Percentiles rank a stretch among this genome's conserved stretches.
phyloP scores from a whole-genome alignment of 257 asterid species.

The Solanum sitiens region DNA sequence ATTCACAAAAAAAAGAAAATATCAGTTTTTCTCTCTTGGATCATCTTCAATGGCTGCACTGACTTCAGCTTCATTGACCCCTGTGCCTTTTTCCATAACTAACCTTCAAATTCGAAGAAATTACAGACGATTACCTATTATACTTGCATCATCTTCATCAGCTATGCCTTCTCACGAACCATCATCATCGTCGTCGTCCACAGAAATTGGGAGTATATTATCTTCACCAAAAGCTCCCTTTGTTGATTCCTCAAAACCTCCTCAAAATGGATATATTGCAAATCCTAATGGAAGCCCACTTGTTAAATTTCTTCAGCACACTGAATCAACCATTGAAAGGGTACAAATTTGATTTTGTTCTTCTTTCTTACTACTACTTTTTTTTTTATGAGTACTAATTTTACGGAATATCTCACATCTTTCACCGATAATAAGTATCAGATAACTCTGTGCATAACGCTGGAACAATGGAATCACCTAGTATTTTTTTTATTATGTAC shows the following conservation, averaged over 20 bases:
- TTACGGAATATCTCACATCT: background rate
- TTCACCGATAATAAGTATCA: no score
- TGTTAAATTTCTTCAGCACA: constrained; percentile 38
- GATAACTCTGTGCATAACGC: background rate
- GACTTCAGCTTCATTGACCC: constrained; percentile 18
- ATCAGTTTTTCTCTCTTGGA: background rate
- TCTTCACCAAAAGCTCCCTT: constrained; percentile 21
- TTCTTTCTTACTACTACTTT: background rate
- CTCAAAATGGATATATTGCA: constrained; percentile 17
- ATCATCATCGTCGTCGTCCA: constrained; percentile 25
- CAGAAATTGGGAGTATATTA: constrained; percentile 17
- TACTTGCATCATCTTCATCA: constrained; percentile 32
- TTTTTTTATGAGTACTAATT: background rate
- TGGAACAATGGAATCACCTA: background rate
- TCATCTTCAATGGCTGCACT: constrained; percentile 44
- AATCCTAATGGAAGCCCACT: constrained; percentile 43
- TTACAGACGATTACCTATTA: constrained; percentile 9
- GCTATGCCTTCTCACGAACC: constrained; percentile 34
- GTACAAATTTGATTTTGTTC: constrained; percentile 19
- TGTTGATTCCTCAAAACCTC: constrained; percentile 20
- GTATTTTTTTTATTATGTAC: no score
- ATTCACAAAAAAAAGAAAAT: background rate
- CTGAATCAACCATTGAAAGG: constrained; percentile 71
- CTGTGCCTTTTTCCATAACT: constrained; percentile 23
- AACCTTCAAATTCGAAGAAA: constrained; percentile 5